Conservation (phyloP, 345 rosid species). For the Ceriops zippeliana region DNA sequence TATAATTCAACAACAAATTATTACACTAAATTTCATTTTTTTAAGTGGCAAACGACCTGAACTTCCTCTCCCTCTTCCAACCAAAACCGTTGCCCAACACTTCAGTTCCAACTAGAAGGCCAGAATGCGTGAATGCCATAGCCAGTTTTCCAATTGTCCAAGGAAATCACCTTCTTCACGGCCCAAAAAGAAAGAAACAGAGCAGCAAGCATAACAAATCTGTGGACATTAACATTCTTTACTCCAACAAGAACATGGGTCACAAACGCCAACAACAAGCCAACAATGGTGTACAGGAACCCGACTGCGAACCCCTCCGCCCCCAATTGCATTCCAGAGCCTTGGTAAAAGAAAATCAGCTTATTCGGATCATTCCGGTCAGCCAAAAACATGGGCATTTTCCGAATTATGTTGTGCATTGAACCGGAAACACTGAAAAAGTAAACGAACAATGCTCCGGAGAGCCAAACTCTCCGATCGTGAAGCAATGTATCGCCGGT, state of each 20-base stretch:
- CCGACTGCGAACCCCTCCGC: slow-evolving; percentile 86
- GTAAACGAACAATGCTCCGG: slow-evolving; percentile 60
- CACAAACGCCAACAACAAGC: slow-evolving; percentile 57
- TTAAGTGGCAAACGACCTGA: background rate
- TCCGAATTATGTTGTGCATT: slow-evolving; percentile 75
- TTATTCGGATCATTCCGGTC: slow-evolving; percentile 67
- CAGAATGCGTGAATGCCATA: slow-evolving; percentile 75
- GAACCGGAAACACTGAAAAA: slow-evolving; percentile 84
- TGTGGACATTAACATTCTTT: slow-evolving; percentile 44
- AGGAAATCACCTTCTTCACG: slow-evolving; percentile 56
- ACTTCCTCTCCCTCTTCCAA: background rate
- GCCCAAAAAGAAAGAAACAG: slow-evolving; percentile 69
- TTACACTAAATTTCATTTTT: slow-evolving; percentile 1
- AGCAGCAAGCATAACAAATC: slow-evolving; percentile 48
- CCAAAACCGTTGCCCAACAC: background rate
- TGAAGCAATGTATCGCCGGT: slow-evolving; percentile 58
- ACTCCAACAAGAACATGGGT: slow-evolving; percentile 63
- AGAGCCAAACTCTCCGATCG: slow-evolving; percentile 63
- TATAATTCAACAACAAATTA: too few relatives aligned
- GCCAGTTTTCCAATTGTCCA: slow-evolving; percentile 95
- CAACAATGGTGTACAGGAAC: slow-evolving; percentile 72
- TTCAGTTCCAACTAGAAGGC: slow-evolving; percentile 59
- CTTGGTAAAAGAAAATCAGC: slow-evolving; percentile 74
- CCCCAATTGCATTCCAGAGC: slow-evolving; percentile 86
- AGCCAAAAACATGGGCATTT: slow-evolving; percentile 71